A percentile compares a stretch with the other conserved stretches of the same genome.
phyloP scores from a whole-genome alignment of 305 asterid species.

The Andrographis paniculata region DNA sequence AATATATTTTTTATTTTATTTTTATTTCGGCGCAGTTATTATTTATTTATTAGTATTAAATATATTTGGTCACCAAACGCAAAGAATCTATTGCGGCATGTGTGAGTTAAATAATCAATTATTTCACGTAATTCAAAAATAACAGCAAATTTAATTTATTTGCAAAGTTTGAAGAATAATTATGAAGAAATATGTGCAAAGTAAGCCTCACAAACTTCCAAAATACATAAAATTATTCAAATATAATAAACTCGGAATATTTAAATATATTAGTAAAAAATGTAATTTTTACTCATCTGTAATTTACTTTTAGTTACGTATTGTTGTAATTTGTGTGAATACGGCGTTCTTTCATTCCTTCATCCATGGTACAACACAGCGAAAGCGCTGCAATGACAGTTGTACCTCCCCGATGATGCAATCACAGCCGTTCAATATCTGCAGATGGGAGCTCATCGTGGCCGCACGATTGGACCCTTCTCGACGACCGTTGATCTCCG shows the following conservation, averaged over 20 bases:
- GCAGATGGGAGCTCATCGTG: background rate
- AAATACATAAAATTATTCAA: too few species aligned
- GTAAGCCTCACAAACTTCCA: too few species aligned
- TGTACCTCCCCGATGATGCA: background rate
- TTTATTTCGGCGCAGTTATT: too few species aligned
- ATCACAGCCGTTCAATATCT: background rate
- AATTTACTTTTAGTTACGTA: too few species aligned
- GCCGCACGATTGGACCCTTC: slow-evolving; percentile 24
- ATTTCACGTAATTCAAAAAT: slow-evolving; percentile 5
- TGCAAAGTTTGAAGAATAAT: too few species aligned
- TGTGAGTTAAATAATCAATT: too few species aligned
- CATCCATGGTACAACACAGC: background rate
- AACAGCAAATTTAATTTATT: background rate
- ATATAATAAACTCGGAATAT: too few species aligned
- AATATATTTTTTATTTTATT: too few species aligned
- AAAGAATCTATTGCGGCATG: slow-evolving; percentile 10
- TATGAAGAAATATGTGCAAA: too few species aligned
- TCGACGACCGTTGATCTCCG: slow-evolving; percentile 33
- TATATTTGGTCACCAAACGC: slow-evolving; percentile 42
- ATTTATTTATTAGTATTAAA: background rate
- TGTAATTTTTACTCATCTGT: too few species aligned
- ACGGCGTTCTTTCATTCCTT: background rate
- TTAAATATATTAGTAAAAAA: too few species aligned
- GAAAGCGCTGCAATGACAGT: background rate
- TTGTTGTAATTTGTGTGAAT: too few species aligned